These are phyloP conservation scores for Didymella pomorum DNA, from an alignment of 2,329 filamentous ascomycete species.

Conservation along the genomic window DNA sequence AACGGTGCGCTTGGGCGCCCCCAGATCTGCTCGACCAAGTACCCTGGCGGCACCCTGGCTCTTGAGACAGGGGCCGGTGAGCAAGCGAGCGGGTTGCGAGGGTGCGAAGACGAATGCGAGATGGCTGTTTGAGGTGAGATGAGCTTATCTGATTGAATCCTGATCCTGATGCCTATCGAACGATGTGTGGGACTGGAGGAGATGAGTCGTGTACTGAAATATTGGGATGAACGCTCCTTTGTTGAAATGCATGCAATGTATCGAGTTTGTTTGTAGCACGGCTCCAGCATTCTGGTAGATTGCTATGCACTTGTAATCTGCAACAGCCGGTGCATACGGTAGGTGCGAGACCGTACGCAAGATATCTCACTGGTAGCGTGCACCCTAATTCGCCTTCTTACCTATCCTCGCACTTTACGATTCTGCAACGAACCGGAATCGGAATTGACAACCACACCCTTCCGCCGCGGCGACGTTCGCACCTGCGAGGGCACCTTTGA, in stretches of 20 bases:
- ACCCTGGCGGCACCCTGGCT: constrained; percentile 9
- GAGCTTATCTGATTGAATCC: neutral
- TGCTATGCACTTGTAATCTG: no score
- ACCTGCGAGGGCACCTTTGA: neutral
- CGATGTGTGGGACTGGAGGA: no score
- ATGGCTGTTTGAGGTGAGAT: neutral
- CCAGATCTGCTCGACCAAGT: constrained; percentile 22
- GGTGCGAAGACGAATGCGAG: constrained; percentile 14
- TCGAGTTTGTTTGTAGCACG: no score
- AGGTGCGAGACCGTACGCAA: no score
- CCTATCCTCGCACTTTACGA: neutral
- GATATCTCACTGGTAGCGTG: neutral
- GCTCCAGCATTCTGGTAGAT: no score
- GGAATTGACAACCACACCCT: neutral
- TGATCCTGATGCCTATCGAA: no score
- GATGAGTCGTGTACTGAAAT: no score
- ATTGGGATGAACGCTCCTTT: no score
- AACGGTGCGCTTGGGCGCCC: neutral
- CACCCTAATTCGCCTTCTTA: no score
- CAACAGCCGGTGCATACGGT: no score
- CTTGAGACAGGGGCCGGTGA: neutral
- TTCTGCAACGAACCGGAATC: constrained; percentile 10
- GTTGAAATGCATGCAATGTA: no score
- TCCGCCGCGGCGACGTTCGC: neutral
- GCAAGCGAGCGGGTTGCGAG: neutral